These are phyloP conservation scores for Chaetomiaceae sp. DNA, from an alignment of 2,329 filamentous ascomycete species.

Conservation along the genomic window DNA sequence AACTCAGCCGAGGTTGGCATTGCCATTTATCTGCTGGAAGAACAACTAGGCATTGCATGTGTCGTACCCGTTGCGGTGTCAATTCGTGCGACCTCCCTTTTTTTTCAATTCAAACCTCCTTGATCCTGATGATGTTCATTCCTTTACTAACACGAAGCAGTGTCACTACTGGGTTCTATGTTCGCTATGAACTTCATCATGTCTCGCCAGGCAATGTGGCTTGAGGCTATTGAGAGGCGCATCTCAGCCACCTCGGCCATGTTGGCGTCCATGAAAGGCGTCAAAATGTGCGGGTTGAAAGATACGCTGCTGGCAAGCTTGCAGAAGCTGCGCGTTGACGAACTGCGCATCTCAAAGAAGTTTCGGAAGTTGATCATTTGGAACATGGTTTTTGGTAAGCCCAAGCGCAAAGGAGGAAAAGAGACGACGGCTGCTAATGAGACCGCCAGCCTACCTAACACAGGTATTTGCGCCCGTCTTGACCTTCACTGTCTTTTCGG, in stretches of 20 bases:
- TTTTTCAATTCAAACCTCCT: no score
- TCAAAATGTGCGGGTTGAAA: conserved; percentile 43
- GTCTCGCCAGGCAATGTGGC: conserved; percentile 38
- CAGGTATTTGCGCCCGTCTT: conserved; percentile 32
- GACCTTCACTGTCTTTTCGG: conserved; percentile 34
- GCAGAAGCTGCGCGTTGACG: conserved; percentile 34
- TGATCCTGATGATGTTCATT: no score
- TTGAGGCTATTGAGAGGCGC: conserved; percentile 37
- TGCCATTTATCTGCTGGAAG: conserved; percentile 50
- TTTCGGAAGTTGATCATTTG: conserved; percentile 36
- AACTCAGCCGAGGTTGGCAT: conserved; percentile 52
- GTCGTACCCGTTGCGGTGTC: conserved; percentile 44
- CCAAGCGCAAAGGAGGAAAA: not conserved
- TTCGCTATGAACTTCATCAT: conserved; percentile 29
- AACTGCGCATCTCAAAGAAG: conserved; percentile 37
- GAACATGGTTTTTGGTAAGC: conserved; percentile 31
- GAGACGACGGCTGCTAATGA: not conserved
- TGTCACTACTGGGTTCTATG: conserved; percentile 23
- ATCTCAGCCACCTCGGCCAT: conserved; percentile 39
- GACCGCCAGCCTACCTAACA: conserved; percentile 23
- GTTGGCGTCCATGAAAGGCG: conserved; percentile 39
- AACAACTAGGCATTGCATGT: conserved; percentile 45
- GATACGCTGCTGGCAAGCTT: conserved; percentile 32
- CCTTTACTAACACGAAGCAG: conserved; percentile 4
- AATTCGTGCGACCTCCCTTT: conserved; percentile 22